Conservation (phyloP, 2,329 filamentous ascomycete genomes). For the Fusarium sp. region DNA sequence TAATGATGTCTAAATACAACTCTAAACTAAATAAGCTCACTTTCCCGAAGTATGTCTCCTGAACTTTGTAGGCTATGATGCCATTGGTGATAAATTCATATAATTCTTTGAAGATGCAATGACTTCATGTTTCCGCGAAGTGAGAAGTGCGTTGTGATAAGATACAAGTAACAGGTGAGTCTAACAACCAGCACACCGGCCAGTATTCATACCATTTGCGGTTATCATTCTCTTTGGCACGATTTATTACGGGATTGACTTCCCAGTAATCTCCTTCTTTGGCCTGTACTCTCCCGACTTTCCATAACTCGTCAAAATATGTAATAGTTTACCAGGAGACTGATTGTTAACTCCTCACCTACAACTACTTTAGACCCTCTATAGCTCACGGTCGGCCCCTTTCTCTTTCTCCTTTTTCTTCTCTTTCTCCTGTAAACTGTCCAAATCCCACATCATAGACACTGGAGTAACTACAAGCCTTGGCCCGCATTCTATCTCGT, state of each 20-base stretch:
- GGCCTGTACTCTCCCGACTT: background rate
- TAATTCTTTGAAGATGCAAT: background rate
- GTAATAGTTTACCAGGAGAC: background rate
- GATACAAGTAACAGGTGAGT: background rate
- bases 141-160: background rate
- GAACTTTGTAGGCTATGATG: background rate
- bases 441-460: background rate
- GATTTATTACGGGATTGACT: background rate
- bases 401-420: background rate
- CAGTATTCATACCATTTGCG: background rate
- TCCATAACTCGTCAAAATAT: background rate
- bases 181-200: background rate
- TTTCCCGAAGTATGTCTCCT: background rate
- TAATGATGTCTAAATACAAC: background rate
- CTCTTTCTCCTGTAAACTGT: background rate
- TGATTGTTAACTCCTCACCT: background rate
- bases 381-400: background rate
- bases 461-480: background rate
- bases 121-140: background rate
- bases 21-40: background rate
- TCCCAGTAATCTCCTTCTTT: background rate
- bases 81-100: background rate
- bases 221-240: background rate
- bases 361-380: background rate
- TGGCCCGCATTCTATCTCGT: background rate